These are phyloP conservation scores for Pinguiococcus pyrenoidosus DNA, from an alignment of 108 stramenopile genomes.

Conservation along the genomic window DNA sequence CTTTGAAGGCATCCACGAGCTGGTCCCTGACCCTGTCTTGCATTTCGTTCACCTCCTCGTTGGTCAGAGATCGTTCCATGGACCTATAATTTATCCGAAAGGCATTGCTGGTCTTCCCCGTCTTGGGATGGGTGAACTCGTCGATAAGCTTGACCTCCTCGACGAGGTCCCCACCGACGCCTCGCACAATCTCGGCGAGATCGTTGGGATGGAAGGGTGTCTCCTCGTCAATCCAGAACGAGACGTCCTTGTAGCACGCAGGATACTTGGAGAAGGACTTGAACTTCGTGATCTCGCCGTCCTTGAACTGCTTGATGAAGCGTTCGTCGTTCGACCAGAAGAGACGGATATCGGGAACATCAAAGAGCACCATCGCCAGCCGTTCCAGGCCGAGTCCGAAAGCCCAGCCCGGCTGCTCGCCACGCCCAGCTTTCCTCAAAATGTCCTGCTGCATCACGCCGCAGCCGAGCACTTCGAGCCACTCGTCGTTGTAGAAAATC, in stretches of 20 bases:
- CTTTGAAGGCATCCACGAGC: too few relatives aligned
- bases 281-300: constrained; percentile 58
- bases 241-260: constrained; percentile 78
- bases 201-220: constrained; percentile 58
- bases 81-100: constrained; percentile 82
- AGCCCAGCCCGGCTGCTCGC: constrained; percentile 66
- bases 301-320: constrained; percentile 67
- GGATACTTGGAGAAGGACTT: constrained; percentile 87
- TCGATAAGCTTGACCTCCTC: constrained; percentile 76
- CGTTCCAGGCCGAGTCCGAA: constrained; percentile 91
- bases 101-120: constrained; percentile 54
- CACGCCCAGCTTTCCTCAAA: constrained; percentile 44
- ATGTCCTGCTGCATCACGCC: constrained; percentile 78
- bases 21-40: too few relatives aligned
- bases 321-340: constrained; percentile 76
- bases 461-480: constrained; percentile 91
- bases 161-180: constrained; percentile 79
- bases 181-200: constrained; percentile 68
- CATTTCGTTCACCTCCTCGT: constrained; percentile 83
- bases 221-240: constrained; percentile 61
- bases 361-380: constrained; percentile 86
- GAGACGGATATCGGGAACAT: constrained; percentile 81
- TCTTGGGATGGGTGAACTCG: constrained; percentile 82
- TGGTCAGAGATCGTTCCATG: constrained; percentile 90
- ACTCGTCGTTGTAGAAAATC: constrained; percentile 70